Evolutionary conservation across 148 eudicot species (phyloP), one percentile per base, ranked within the genome.

Genomic region (Cornus suecica): DNA sequence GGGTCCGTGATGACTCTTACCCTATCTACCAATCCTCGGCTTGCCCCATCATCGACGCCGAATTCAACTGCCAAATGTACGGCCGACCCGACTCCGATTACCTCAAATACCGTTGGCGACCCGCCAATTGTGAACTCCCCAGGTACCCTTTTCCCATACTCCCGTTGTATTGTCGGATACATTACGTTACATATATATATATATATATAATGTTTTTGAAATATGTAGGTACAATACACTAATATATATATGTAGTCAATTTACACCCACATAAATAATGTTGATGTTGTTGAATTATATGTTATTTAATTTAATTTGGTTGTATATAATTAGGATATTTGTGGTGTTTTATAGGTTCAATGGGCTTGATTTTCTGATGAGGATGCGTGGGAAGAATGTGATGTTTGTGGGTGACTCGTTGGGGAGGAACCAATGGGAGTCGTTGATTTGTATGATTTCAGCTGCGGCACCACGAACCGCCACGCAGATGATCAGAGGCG

Each of bases 371-470:
- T 92, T 90, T 78, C 64, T 92, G 76, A 72, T 54, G 72, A 89
- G 82, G 60, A 83, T 94, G 91, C 84, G 80, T 45, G 96, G 92
- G 31, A 94, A 87, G 76, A 90, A 82, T 14, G 83, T 94, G 76
- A 95, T 95, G 97, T 91, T 95, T 71, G 97, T 95, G 67, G 99
- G 97, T 20, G 97, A 95, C 61, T 91, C 97, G 8, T 69, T 94
- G 26, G 99, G 94, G 22, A 87, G 94, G 54, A 92, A 94, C 83
- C 99, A 94, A 87, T 94, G 99, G 99, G 91, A 94, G 82, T 94
- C 99, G 37, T 82, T 94, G 81, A 84, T 92, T 78, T 94, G 99
- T 66, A 80, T 94, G 94, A 80, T 89, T 5, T 84, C 85, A 63
- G 85, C 99, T n/a, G 84, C 78, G 22, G 72, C 84, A 45, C 74